These are phyloP conservation scores for Nannochloropsis salina DNA, from an alignment of 108 stramenopile genomes.

Conservation along the genomic window DNA sequence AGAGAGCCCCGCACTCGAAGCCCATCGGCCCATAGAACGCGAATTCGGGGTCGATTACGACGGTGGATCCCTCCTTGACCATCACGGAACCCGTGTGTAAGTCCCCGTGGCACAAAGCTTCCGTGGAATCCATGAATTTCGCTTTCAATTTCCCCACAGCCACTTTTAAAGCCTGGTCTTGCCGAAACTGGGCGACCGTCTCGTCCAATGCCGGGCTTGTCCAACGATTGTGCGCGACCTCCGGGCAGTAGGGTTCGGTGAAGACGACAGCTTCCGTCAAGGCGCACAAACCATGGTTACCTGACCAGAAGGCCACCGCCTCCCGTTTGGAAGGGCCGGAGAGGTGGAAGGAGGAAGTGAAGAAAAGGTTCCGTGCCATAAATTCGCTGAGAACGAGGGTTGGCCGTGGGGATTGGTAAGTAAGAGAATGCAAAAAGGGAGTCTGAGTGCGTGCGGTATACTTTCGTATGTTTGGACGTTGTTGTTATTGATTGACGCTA, in stretches of 20 bases:
- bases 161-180: conserved; percentile 43
- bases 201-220: conserved; percentile 56
- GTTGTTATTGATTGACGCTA: too few species aligned
- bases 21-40: conserved; percentile 64
- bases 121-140: conserved; percentile 47
- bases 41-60: conserved; percentile 62
- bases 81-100: conserved; percentile 60
- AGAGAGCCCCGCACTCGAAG: conserved; percentile 56
- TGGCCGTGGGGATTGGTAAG: too few species aligned
- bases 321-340: conserved; percentile 40
- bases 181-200: conserved; percentile 37
- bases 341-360: conserved; percentile 50
- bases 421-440: too few species aligned
- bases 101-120: conserved; percentile 58
- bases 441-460: too few species aligned
- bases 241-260: conserved; percentile 41
- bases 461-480: too few species aligned
- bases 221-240: conserved; percentile 51
- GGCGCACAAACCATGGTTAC: conserved; percentile 56
- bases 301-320: conserved; percentile 47
- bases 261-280: conserved; percentile 57
- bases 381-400: conserved; percentile 38
- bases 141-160: conserved; percentile 48
- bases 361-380: conserved; percentile 54
- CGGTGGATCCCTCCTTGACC: conserved; percentile 49